Conservation (phyloP, 805 yeast genomes). For the Ogataea nonfermentans region DNA sequence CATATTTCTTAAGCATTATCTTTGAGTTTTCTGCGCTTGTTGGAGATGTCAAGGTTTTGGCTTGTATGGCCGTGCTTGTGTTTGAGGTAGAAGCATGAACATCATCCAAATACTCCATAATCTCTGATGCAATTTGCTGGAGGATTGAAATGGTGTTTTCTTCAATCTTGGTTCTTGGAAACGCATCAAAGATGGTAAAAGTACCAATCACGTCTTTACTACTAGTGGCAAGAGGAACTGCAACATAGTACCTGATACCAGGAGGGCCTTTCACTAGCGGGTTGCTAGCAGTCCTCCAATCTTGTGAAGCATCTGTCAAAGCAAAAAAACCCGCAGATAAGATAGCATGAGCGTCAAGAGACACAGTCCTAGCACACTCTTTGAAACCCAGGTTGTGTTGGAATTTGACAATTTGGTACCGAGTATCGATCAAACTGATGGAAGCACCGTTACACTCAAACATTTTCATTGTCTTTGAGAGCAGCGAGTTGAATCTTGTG, state of each 20-base stretch:
- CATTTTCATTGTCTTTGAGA: constrained; percentile 38
- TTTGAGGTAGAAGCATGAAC: constrained; percentile 25
- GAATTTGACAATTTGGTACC: constrained; percentile 48
- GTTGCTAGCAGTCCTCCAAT: constrained; percentile 65
- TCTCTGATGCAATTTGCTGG: constrained; percentile 38
- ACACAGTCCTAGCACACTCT: constrained; percentile 53
- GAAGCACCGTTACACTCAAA: constrained; percentile 53
- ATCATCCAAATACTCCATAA: constrained; percentile 40
- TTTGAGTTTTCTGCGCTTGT: constrained; percentile 13
- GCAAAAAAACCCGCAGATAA: constrained; percentile 55
- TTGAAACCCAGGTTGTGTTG: constrained; percentile 46
- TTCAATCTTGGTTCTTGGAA: constrained; percentile 38
- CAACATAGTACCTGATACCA: constrained; percentile 58
- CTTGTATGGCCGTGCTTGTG: constrained; percentile 1
- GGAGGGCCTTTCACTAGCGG: constrained; percentile 68
- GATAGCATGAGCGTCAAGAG: constrained; percentile 69
- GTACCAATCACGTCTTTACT: constrained; percentile 52
- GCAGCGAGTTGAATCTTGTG: constrained; percentile 37
- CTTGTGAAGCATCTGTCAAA: constrained; percentile 57
- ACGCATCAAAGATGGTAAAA: constrained; percentile 55
- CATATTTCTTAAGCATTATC: constrained; percentile 39
- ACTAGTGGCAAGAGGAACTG: constrained; percentile 51
- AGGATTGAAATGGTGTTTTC: constrained; percentile 37
- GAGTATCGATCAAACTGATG: constrained; percentile 54
- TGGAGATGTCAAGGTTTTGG: constrained; percentile 3